These are phyloP conservation scores for Penicillium arizonense DNA, from an alignment of 495 filamentous ascomycete genomes.

Conservation along the genomic window DNA sequence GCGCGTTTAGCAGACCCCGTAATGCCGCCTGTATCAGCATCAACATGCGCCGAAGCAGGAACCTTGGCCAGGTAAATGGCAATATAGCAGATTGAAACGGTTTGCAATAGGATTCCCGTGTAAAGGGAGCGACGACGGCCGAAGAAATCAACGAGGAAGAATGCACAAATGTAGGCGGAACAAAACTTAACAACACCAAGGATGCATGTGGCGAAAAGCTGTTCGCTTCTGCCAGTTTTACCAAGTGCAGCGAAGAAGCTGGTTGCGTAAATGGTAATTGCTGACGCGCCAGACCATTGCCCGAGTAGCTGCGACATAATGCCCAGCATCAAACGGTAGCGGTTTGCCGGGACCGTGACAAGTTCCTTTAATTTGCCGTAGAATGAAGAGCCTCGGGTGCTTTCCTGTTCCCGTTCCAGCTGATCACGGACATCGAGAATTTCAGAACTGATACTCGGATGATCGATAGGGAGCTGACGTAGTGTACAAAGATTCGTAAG, in stretches of 20 bases:
- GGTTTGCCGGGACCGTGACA: not conserved
- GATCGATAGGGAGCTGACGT: not conserved
- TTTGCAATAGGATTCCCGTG: not conserved
- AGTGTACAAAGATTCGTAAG: not conserved
- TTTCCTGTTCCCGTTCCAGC: slow-evolving; percentile 2
- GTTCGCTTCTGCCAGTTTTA: slow-evolving; percentile 2
- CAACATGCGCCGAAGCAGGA: not conserved
- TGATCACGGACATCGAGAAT: not conserved
- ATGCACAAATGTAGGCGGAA: slow-evolving; percentile 1
- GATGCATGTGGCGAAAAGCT: slow-evolving; percentile 4
- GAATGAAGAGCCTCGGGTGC: slow-evolving; percentile 1
- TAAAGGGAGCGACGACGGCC: slow-evolving; percentile 5
- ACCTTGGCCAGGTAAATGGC: slow-evolving; percentile 5
- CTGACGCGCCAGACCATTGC: slow-evolving; percentile 6
- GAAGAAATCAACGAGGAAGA: slow-evolving; percentile 5
- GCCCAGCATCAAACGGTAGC: slow-evolving; percentile 5
- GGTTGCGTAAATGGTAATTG: slow-evolving; percentile 3
- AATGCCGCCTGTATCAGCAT: not conserved
- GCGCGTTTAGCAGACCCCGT: slow-evolving; percentile 3
- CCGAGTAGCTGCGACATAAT: slow-evolving; percentile 5
- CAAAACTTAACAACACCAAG: not conserved
- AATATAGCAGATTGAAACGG: slow-evolving; percentile 2
- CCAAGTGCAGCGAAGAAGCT: slow-evolving; percentile 5
- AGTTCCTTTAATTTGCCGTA: slow-evolving; percentile 6
- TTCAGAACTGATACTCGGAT: slow-evolving; percentile 1